Conservation (phyloP, 2,329 filamentous ascomycete species). For the Myriangium duriaei region DNA sequence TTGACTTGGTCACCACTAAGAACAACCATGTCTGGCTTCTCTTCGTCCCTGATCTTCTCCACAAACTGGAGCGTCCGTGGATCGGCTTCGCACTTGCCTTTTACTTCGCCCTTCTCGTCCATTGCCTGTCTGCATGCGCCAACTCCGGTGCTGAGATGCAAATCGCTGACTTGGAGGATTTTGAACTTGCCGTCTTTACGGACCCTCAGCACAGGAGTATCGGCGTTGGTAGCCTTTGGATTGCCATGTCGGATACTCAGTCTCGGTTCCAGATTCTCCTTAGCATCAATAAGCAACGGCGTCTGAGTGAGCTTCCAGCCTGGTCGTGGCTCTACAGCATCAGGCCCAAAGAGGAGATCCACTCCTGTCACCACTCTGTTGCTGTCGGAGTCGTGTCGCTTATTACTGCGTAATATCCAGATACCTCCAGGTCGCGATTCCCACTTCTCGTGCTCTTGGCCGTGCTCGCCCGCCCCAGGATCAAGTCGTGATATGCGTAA, state of each 20-base stretch:
- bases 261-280: conserved; percentile 54
- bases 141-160: conserved; percentile 83
- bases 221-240: conserved; percentile 49
- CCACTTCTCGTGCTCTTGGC: conserved; percentile 53
- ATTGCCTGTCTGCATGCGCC: conserved; percentile 78
- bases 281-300: conserved; percentile 56
- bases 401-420: conserved; percentile 67
- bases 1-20: conserved; percentile 93
- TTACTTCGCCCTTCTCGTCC: conserved; percentile 54
- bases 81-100: conserved; percentile 79
- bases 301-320: conserved; percentile 73
- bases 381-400: conserved; percentile 61
- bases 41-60: conserved; percentile 69
- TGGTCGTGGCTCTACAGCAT: conserved; percentile 77
- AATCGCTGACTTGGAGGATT: conserved; percentile 89
- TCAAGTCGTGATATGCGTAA: conserved; percentile 61
- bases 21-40: conserved; percentile 86
- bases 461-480: conserved; percentile 47
- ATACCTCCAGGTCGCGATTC: conserved; percentile 64
- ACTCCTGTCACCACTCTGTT: conserved; percentile 64
- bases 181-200: conserved; percentile 88
- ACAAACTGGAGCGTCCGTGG: conserved; percentile 85
- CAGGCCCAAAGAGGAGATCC: conserved; percentile 79
- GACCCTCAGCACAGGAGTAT: conserved; percentile 55
- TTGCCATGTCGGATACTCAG: conserved; percentile 67